Percentiles rank a stretch among this genome's conserved stretches.
phyloP scores from a whole-genome alignment of 148 eudicot genomes.

The Fallopia convolvulus region DNA sequence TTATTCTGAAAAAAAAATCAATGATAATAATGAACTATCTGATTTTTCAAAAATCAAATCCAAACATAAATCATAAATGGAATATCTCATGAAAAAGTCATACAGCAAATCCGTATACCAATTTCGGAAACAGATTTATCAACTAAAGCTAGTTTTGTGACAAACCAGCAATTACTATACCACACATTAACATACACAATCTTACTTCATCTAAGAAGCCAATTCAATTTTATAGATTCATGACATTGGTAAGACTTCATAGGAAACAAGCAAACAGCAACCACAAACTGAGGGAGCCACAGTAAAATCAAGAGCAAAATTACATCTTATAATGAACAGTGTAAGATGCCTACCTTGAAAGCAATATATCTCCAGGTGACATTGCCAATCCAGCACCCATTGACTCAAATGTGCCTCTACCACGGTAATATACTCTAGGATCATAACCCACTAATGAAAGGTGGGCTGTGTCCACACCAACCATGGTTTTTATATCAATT shows the following conservation, averaged over 20 bases:
- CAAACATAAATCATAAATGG: not conserved
- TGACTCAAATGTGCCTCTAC: slow-evolving; percentile 96
- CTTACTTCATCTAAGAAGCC: not conserved
- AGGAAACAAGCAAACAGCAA: not conserved
- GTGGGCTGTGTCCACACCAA: slow-evolving; percentile 98
- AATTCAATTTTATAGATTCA: not conserved
- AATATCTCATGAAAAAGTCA: not conserved
- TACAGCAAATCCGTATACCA: not conserved
- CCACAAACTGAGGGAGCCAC: not conserved
- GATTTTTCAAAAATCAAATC: not conserved
- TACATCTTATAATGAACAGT: not conserved
- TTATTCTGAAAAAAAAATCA: not conserved
- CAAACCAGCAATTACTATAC: not conserved
- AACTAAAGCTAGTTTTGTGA: not conserved
- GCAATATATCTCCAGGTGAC: slow-evolving; percentile 99
- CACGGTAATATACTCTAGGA: slow-evolving; percentile 89
- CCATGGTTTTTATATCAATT: slow-evolving; percentile 57
- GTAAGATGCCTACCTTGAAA: slow-evolving; percentile 50
- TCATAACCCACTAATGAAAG: slow-evolving; percentile 93
- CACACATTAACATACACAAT: not conserved
- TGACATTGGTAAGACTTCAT: not conserved
- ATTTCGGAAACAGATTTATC: not conserved
- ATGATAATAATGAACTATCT: not conserved
- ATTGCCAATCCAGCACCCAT: slow-evolving; percentile 99
- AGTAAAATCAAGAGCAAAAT: slow-evolving; percentile 2